Evolutionary conservation across 1,284 basidiomycete species (phyloP), one percentile per base, ranked within the genome.

Genomic region (Ganoderma leucocontextum): DNA sequence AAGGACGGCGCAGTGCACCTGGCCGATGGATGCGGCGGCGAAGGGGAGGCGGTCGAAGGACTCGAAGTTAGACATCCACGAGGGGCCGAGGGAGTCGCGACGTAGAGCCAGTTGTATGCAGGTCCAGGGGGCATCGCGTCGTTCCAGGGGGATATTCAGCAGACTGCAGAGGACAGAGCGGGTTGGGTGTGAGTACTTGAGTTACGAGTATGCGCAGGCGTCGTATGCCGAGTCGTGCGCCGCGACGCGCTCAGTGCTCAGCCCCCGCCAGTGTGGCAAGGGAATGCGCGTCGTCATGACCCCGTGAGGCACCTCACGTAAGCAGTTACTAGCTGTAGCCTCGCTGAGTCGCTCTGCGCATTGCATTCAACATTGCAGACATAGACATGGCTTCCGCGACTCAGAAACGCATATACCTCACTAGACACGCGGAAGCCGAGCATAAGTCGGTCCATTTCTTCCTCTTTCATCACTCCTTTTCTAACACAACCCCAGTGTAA

Each of bases 11-110:
- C 81, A 83, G 77, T 99, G 98, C 0, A 99, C 97, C 79, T 99
- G 98, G 0, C 97, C 98, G 49, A 99, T 99, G 2, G 96, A 98
- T 0, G 97, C 98, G 0, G 97, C 95, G 0, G 97, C 97, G 74
- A 99, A 95, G 0, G 98, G 98, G 0, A 95, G 85, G 9, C 94
- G 89, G 68, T 94, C 89, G 78, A 99, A 99, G 0, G 87, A 84
- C 4, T 81, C 78, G 77, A 99, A 99, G 52, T 88, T 82, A 29
- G 85, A 78, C 15, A 84, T 78, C 96, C 96, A 99, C 19, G 91
- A 85, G 0, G 86, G 75, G 1, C 97, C 96, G 6, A 98, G 86
- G 44, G 96, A 89, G 39, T 84, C 47, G 86, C 81, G 42, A 91
- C 90, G 75, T 89, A 90, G 66, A 91, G 78, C 88, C 89, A 91